Percentiles rank a stretch among this genome's conserved stretches.
These are phyloP conservation scores for Phalaenopsis equestris DNA, from an alignment of 106 monocot genomes.

Conservation along the genomic window DNA sequence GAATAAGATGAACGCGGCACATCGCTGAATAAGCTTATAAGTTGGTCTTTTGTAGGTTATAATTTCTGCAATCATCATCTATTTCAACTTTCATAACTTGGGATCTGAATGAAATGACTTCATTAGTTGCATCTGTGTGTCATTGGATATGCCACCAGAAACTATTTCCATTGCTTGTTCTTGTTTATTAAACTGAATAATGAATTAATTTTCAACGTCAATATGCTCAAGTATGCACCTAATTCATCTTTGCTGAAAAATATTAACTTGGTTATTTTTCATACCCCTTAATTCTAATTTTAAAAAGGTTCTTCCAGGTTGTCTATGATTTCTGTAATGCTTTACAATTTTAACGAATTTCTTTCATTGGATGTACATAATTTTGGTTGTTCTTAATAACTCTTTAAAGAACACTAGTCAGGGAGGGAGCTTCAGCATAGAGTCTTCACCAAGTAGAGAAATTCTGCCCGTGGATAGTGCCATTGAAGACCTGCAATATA, in stretches of 20 bases:
- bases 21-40: too few species aligned
- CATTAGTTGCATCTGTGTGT: neutral
- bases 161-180: neutral
- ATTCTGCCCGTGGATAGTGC: constrained; percentile 28
- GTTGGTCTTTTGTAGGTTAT: too few species aligned
- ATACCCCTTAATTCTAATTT: neutral
- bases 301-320: neutral
- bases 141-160: neutral
- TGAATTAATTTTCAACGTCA: neutral
- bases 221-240: neutral
- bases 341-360: neutral
- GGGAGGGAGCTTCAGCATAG: constrained; percentile 50
- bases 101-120: neutral
- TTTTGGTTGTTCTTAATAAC: neutral
- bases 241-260: neutral
- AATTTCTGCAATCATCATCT: too few species aligned
- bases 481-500: constrained; percentile 65
- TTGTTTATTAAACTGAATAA: neutral
- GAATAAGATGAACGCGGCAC: too few species aligned
- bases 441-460: constrained; percentile 25
- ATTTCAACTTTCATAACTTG: too few species aligned
- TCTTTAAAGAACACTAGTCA: constrained; percentile 14
- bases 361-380: too few species aligned
- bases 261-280: neutral
- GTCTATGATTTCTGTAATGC: neutral